Percentiles rank a stretch among this genome's conserved stretches.
phyloP scores from a whole-genome alignment of 306 rosid species.

The Luffa aegyptiaca region DNA sequence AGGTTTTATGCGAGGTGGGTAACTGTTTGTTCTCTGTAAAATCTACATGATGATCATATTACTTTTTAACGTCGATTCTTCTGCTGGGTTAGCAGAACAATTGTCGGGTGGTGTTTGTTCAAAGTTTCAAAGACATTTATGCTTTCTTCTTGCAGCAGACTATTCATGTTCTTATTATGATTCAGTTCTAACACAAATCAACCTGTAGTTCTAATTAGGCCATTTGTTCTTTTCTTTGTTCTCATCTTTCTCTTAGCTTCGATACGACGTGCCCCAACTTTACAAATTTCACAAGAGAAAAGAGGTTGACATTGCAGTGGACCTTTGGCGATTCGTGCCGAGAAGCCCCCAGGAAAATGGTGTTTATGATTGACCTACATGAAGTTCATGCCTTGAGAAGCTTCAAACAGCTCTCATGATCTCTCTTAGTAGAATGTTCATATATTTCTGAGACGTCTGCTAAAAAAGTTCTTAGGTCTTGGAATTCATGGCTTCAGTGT shows the following conservation, averaged over 20 bases:
- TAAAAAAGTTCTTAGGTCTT: not conserved
- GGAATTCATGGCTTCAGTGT: not conserved
- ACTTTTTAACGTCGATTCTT: not conserved
- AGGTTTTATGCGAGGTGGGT: constrained; percentile 77
- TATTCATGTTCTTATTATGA: not conserved
- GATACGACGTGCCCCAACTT: constrained; percentile 52
- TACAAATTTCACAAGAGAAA: constrained; percentile 92
- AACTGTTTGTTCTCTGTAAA: not conserved
- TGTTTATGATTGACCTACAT: too few relatives aligned
- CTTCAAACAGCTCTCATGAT: not conserved
- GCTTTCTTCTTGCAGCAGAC: not conserved
- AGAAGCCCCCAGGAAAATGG: constrained; percentile 4
- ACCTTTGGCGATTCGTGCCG: constrained; percentile 89
- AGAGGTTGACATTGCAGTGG: constrained; percentile 78
- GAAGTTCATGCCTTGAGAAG: not conserved
- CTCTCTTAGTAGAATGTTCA: not conserved
- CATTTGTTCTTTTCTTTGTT: constrained; percentile 9
- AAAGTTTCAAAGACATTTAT: not conserved
- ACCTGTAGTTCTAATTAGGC: not conserved
- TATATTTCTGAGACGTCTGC: not conserved
- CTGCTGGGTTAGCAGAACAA: not conserved
- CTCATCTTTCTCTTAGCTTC: constrained; percentile 50
- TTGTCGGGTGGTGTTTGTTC: not conserved
- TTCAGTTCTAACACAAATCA: not conserved
- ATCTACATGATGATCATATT: not conserved